Base-by-base conservation (phyloP, 2,329 filamentous ascomycete species). In the Plenodomus biglobosus region DNA sequence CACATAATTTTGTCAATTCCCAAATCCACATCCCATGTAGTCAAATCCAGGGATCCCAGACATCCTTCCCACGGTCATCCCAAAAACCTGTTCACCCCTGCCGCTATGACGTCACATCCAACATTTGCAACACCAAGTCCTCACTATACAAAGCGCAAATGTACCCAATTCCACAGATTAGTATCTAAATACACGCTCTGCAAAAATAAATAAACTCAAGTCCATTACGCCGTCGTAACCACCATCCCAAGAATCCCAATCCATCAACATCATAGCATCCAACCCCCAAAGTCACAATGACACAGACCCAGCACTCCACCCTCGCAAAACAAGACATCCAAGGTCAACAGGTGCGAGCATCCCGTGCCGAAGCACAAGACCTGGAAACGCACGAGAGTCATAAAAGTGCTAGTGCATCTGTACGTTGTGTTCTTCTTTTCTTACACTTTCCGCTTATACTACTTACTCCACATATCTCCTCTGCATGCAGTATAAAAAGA, bases 401-500 rank as follows among this genome's bases (percentile, higher is more conserved):
- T 27, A 61, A 65, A 0, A 64, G 58, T 24, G 69, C 68, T 0
- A 67, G 59, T 32, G 69, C 69, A 8, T 64, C 61, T 27, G 66
- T 68, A 61, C 2, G 58, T 24, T 24, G 5, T 32, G 8, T 32
- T 37, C 8, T 32, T 19, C 38, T 22, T 40, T 24, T 15, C 19
- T 15, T 13, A 7, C 19, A 8, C 17, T 30, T 19, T 34, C 2
- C 16, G 18, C 32, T 19, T 43, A 35, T 11, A n/a, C 3, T 37
- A 22, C 34, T 17, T 44, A 11, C 42, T 30, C 18, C 42, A 35
- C 42, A 13, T 35, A 20, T 32, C 2, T 20, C 15, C 20, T n/a
- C n/a, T n/a, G n/a, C n/a, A n/a, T n/a, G n/a, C n/a, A n/a, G n/a
- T n/a, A n/a, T n/a, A n/a, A n/a, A n/a, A n/a, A n/a, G n/a, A n/a